Conservation (phyloP, 208 protist species). For the Borovskyia barvae region DNA sequence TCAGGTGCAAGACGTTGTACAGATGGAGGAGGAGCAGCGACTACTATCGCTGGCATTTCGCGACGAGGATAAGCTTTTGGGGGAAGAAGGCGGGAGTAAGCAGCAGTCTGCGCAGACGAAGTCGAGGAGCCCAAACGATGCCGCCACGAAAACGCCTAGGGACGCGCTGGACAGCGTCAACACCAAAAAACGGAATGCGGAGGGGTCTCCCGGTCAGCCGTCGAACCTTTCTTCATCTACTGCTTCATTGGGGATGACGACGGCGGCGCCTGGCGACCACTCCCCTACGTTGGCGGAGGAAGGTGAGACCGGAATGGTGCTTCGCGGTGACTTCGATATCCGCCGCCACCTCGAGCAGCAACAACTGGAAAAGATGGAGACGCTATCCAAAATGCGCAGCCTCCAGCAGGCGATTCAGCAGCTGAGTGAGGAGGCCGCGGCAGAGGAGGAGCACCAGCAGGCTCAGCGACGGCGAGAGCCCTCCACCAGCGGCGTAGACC, state of each 20-base stretch:
- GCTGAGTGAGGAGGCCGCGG: conserved; percentile 29
- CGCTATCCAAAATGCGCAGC: conserved; percentile 44
- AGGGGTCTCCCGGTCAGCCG: neutral
- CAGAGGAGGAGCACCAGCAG: conserved; percentile 24
- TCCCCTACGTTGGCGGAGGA: neutral
- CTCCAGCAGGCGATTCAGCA: conserved; percentile 44
- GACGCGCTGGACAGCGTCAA: no score
- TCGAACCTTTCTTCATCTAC: no score
- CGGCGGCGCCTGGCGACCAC: neutral
- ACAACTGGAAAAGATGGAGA: conserved; percentile 29
- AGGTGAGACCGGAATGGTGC: neutral
- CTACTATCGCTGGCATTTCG: conserved; percentile 21
- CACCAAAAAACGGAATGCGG: neutral
- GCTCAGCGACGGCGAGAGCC: neutral
- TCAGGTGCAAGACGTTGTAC: conserved; percentile 35
- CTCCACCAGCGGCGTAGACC: neutral
- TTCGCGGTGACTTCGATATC: conserved; percentile 5
- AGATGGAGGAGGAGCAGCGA: conserved; percentile 37
- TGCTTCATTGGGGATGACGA: no score
- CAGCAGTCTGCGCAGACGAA: neutral
- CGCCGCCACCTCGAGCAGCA: conserved; percentile 18
- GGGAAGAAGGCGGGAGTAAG: no score
- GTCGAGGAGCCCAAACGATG: neutral
- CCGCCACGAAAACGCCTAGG: neutral
- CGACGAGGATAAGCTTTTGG: conserved; percentile 12